phyloP scores from a whole-genome alignment of 2,329 filamentous ascomycete species.

The Septoria linicola region DNA sequence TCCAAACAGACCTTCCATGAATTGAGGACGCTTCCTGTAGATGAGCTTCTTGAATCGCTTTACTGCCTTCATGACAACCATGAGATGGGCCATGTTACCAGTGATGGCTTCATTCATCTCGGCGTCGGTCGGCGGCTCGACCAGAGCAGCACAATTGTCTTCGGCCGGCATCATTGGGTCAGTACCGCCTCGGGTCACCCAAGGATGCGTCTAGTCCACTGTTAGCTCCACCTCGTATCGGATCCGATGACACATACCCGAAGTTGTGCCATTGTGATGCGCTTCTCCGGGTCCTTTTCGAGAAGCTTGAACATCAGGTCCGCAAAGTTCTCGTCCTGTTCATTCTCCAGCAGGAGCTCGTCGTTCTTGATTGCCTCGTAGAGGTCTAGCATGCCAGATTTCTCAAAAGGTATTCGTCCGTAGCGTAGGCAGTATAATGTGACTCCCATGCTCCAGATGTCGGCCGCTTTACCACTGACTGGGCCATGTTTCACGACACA shows the following conservation, averaged over 20 bases:
- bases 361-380: slow-evolving; percentile 85
- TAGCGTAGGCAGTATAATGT: slow-evolving; percentile 91
- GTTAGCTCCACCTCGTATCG: slow-evolving; percentile 24
- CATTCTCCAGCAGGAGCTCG: slow-evolving; percentile 59
- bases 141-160: slow-evolving; percentile 78
- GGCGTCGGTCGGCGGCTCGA: slow-evolving; percentile 82
- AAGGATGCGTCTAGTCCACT: slow-evolving; percentile 71
- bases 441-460: slow-evolving; percentile 98
- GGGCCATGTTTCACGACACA: slow-evolving; percentile 83
- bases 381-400: slow-evolving; percentile 74
- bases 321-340: slow-evolving; percentile 66
- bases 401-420: slow-evolving; percentile 82
- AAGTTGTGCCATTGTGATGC: slow-evolving; percentile 79
- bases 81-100: slow-evolving; percentile 78
- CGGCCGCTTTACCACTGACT: slow-evolving; percentile 83
- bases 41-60: slow-evolving; percentile 80
- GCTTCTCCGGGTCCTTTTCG: slow-evolving; percentile 78
- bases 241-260: slow-evolving; percentile 59
- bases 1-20: slow-evolving; percentile 61
- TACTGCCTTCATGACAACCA: slow-evolving; percentile 89
- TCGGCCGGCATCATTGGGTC: slow-evolving; percentile 77
- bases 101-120: slow-evolving; percentile 92
- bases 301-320: slow-evolving; percentile 73
- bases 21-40: slow-evolving; percentile 54
- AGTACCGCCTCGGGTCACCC: slow-evolving; percentile 79